phyloP scores from a whole-genome alignment of 768 basidiomycete species.

The Tulasnella sp. region DNA sequence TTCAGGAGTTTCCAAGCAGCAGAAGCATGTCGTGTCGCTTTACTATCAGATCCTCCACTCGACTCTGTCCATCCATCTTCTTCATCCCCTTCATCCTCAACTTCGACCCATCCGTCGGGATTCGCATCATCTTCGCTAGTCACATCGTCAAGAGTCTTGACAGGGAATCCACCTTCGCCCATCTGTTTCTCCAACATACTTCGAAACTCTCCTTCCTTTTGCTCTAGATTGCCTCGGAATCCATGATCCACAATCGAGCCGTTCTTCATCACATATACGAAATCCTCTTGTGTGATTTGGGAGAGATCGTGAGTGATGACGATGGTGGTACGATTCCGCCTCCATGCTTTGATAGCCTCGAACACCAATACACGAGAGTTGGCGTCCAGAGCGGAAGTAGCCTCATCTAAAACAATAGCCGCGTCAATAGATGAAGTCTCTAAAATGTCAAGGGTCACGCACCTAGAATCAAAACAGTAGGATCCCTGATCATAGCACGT shows the following conservation, averaged over 20 bases:
- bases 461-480: constrained; percentile 85
- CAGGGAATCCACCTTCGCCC: constrained; percentile 38
- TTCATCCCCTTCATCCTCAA: constrained; percentile 22
- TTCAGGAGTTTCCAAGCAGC: no score
- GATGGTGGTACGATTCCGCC: constrained; percentile 70
- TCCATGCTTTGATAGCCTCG: constrained; percentile 47
- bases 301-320: constrained; percentile 94
- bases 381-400: constrained; percentile 54
- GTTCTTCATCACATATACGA: constrained; percentile 81
- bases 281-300: constrained; percentile 61
- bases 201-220: constrained; percentile 48
- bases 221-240: constrained; percentile 66
- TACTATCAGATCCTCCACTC: not conserved
- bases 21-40: no score
- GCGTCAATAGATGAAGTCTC: not conserved
- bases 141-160: not conserved
- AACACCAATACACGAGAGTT: constrained; percentile 79
- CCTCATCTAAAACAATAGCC: constrained; percentile 28
- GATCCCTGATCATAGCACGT: constrained; percentile 70
- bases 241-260: constrained; percentile 80
- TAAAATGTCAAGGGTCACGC: constrained; percentile 24
- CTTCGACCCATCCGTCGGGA: constrained; percentile 1
- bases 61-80: not conserved
- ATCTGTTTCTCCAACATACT: constrained; percentile 50
- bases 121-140: not conserved